Evolutionary conservation across 306 rosid species (phyloP).

Genomic region (Biancaea sappan): DNA sequence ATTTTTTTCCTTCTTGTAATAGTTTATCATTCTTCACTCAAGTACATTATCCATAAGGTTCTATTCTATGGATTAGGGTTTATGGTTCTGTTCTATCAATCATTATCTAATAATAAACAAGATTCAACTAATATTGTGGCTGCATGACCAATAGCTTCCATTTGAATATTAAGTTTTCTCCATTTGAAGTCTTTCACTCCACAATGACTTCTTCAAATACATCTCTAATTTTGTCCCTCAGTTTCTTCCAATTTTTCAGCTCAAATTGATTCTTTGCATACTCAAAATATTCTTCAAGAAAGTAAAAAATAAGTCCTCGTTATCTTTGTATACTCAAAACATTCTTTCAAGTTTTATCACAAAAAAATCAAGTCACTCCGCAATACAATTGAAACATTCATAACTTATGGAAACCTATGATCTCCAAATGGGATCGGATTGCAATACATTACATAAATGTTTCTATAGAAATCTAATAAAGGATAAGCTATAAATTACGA

Average conservation of each 20-base stretch:
- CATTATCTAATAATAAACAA: no score
- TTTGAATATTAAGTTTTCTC: no score
- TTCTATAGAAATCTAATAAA: neutral
- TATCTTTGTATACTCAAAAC: neutral
- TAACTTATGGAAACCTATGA: neutral
- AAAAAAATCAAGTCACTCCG: neutral
- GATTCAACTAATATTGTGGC: no score
- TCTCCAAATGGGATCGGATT: neutral
- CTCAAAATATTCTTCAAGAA: neutral
- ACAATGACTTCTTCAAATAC: conserved; percentile 15
- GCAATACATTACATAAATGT: neutral
- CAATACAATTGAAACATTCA: neutral
- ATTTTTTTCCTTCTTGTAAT: no score
- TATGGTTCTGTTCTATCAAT: no score
- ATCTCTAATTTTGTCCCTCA: neutral
- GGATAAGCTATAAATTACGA: neutral
- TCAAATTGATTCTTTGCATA: neutral
- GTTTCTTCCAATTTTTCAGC: neutral
- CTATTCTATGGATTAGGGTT: no score
- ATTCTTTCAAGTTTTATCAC: neutral
- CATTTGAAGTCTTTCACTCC: conserved; percentile 1
- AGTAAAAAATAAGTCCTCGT: neutral
- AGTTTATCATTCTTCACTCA: no score
- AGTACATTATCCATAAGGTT: no score
- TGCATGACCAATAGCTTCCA: no score